Base-by-base conservation (phyloP, 305 asterid species). In the Fraxinus paxiana region DNA sequence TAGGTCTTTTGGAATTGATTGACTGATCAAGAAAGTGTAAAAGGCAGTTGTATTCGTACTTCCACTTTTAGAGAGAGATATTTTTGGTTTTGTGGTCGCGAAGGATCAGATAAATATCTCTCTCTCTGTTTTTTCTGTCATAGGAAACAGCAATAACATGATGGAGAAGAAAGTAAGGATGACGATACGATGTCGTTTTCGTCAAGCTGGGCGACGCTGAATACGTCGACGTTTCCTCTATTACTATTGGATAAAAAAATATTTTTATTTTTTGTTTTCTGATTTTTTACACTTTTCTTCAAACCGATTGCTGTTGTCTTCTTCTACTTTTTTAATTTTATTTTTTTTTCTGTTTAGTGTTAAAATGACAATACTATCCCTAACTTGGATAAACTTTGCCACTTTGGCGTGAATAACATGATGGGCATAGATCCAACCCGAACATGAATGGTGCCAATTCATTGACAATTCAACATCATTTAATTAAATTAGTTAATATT, bases 21-120 rank as follows among this genome's bases (percentile, higher is more conserved):
- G 80, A 13, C 26, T 2, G 13, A 73, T 79, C 37, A 28, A 78
- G 56, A 6, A 73, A 28, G 81, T 41, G 3, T 63, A 48, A 67
- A 51, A 56, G 84, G 87, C 63, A 85, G 88, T 67, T 67, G 73
- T 76, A 61, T 82, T 48, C 63, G 87, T 84, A 74, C 80, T 80
- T 81, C 46, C 48, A 71, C 37, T 75, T 75, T 48, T 67, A 37
- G 20, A 43, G 77, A 1, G 71, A 83, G 73, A 83, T 65, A 76
- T 79, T 83, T 75, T 81, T 31, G 82, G 67, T 79, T 75, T 78
- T 74, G 83, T 73, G 84, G 88, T 77, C 86, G 84, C 84, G 79
- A 82, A 24, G 80, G 82, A 80, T 82, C 77, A 67, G 80, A 83
- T 79, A 70, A 41, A n/a, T 71, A n/a, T 46, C 35, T 54, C 76